A percentile compares a stretch with the other conserved stretches of the same genome.
Evolutionary conservation across 2,329 filamentous ascomycete genomes (phyloP).

Genomic region (Alternaria arborescens): DNA sequence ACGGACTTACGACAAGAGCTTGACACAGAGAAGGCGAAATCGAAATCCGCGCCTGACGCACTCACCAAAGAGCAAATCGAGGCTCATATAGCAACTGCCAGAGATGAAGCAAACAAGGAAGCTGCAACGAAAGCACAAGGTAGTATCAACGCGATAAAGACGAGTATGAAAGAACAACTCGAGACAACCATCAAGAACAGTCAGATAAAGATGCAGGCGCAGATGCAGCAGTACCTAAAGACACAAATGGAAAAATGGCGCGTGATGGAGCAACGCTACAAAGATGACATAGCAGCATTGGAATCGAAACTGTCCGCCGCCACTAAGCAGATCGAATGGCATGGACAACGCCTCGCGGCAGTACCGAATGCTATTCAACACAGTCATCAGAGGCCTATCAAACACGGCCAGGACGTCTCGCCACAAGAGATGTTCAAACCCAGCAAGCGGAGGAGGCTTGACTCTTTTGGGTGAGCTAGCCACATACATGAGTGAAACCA

Average conservation of each 20-base stretch:
- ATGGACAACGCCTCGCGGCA: not conserved
- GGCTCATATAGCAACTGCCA: not conserved
- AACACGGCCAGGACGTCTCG: not conserved
- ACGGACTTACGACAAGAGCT: not conserved
- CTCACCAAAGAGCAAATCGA: not conserved
- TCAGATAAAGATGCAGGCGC: not conserved
- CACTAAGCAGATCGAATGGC: not conserved
- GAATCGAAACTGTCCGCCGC: not conserved
- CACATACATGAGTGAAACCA: not conserved
- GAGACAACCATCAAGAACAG: not conserved
- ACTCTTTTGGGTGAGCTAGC: not conserved
- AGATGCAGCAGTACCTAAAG: not conserved
- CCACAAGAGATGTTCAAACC: not conserved
- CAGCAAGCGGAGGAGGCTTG: conserved; percentile 5
- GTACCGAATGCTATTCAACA: not conserved
- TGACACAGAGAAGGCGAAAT: not conserved
- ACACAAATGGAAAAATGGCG: not conserved
- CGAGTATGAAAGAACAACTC: not conserved
- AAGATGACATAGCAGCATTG: not conserved
- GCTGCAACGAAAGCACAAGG: not conserved
- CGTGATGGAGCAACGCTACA: not conserved
- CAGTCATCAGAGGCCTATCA: not conserved
- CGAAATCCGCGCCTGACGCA: not conserved
- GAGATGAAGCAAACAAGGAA: not conserved
- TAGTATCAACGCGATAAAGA: not conserved